phyloP scores from a whole-genome alignment of 2,329 filamentous ascomycete genomes.

The Penicillium sp. region DNA sequence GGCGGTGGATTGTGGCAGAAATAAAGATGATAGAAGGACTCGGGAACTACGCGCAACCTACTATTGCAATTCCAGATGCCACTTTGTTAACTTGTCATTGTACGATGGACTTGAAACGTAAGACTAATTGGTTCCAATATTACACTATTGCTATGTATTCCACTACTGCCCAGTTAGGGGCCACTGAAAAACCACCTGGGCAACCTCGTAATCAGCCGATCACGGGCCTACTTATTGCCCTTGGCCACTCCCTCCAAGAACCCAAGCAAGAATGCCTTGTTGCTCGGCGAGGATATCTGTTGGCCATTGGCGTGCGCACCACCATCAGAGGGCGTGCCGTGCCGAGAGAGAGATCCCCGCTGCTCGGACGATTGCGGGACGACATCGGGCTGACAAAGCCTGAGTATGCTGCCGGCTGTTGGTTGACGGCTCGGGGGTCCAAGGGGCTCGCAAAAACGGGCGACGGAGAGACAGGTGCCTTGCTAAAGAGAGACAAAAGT shows the following conservation, averaged over 20 bases:
- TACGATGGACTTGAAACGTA: not conserved
- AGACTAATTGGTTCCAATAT: not conserved
- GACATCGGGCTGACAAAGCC: constrained; percentile 35
- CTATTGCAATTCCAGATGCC: too few relatives aligned
- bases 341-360: constrained; percentile 20
- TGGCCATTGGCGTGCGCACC: constrained; percentile 51
- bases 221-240: constrained; percentile 32
- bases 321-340: constrained; percentile 21
- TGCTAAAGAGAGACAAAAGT: constrained; percentile 64
- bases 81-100: too few relatives aligned
- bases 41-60: too few relatives aligned
- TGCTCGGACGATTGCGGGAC: constrained; percentile 25
- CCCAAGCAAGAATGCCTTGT: constrained; percentile 73
- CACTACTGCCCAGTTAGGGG: not conserved
- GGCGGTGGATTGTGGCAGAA: constrained; percentile 32
- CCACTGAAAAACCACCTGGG: not conserved
- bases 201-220: not conserved
- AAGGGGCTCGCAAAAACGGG: constrained; percentile 22
- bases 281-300: constrained; percentile 59
- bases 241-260: constrained; percentile 65
- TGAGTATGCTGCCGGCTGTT: constrained; percentile 24
- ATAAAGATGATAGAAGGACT: not conserved
- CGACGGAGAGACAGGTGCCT: constrained; percentile 36
- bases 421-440: constrained; percentile 21
- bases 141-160: not conserved